These are phyloP conservation scores for Hanseniaspora taiwanica DNA, from an alignment of 805 yeast genomes.

Conservation along the genomic window DNA sequence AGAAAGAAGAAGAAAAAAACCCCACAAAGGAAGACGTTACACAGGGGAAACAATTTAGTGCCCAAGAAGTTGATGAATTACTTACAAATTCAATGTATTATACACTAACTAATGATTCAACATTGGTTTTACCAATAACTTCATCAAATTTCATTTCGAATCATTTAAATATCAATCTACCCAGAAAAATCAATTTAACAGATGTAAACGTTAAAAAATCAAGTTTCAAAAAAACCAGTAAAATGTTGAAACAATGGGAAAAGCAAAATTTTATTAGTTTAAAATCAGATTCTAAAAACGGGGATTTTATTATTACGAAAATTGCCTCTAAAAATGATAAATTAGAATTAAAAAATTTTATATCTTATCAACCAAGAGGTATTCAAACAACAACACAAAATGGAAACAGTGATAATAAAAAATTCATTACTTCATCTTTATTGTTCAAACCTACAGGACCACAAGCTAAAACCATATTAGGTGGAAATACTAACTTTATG, in stretches of 20 bases:
- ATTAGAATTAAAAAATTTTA: slow-evolving; percentile 42
- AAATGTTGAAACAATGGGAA: slow-evolving; percentile 77
- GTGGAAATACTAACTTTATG: not conserved
- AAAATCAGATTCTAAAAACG: slow-evolving; percentile 83
- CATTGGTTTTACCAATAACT: slow-evolving; percentile 48
- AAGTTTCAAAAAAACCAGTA: slow-evolving; percentile 80
- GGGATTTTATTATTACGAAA: slow-evolving; percentile 44
- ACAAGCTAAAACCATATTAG: not conserved
- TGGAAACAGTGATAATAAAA: not conserved
- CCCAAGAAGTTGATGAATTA: slow-evolving; percentile 61
- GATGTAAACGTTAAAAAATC: slow-evolving; percentile 65
- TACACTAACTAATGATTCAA: slow-evolving; percentile 40
- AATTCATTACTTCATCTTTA: not conserved
- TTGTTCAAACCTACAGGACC: not conserved
- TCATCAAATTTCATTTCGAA: slow-evolving; percentile 67
- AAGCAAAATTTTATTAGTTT: slow-evolving; percentile 53
- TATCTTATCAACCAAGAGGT: slow-evolving; percentile 40
- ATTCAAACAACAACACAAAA: slow-evolving; percentile 7
- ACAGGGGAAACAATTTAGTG: slow-evolving; percentile 30
- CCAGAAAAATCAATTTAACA: slow-evolving; percentile 30
- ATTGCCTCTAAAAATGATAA: slow-evolving; percentile 36
- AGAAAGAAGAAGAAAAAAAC: slow-evolving; percentile 6
- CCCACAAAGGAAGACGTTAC: slow-evolving; percentile 2
- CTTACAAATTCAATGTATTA: slow-evolving; percentile 61
- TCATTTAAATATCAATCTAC: slow-evolving; percentile 59